Evolutionary conservation across 257 asterid genomes (phyloP).

Genomic region (Solanum sitiens): DNA sequence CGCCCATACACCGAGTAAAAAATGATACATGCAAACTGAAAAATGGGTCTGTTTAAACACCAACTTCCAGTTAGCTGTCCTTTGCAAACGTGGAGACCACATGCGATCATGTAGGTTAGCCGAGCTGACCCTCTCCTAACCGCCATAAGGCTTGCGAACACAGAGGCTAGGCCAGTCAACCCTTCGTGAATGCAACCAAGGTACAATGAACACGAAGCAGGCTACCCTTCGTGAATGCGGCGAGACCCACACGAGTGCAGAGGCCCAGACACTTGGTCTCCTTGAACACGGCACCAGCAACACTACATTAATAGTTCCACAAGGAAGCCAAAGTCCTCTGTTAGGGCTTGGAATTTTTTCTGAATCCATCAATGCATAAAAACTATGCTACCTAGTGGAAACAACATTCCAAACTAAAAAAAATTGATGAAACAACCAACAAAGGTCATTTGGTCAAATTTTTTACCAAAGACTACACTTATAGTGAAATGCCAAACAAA

Average conservation of each 20-base stretch:
- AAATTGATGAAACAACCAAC: no score
- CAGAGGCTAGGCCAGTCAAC: background rate
- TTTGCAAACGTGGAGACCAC: background rate
- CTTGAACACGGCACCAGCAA: background rate
- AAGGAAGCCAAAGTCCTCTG: background rate
- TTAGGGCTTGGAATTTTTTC: background rate
- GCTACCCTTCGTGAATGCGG: background rate
- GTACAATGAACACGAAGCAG: background rate
- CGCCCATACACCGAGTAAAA: background rate
- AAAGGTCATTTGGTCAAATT: no score
- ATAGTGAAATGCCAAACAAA: background rate
- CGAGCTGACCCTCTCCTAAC: accelerated
- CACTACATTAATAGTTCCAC: background rate
- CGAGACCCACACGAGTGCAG: background rate
- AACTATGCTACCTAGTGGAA: background rate
- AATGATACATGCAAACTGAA: background rate
- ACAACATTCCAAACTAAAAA: background rate
- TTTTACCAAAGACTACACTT: no score
- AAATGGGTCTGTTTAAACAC: background rate
- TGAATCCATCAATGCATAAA: background rate
- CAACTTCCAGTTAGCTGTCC: background rate
- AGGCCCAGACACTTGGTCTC: background rate
- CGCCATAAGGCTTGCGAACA: background rate
- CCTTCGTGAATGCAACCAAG: background rate
- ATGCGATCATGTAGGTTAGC: background rate